phyloP scores from a whole-genome alignment of 23 red algal genomes.

The Gracilariopsis chorda region DNA sequence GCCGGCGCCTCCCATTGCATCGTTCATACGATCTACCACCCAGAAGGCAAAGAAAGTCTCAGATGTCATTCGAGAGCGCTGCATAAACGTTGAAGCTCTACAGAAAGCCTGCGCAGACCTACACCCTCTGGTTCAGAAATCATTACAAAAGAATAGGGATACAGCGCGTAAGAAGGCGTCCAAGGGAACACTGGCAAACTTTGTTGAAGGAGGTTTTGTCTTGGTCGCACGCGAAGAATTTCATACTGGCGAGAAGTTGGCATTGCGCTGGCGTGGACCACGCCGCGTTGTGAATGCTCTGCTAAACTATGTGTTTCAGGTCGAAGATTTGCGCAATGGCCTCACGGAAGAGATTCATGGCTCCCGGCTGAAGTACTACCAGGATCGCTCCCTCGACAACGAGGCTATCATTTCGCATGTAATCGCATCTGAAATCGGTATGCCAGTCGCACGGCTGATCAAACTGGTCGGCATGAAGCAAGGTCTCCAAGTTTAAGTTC shows the following conservation, averaged over 20 bases:
- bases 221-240: not conserved
- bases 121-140: not conserved
- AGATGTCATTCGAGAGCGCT: not conserved
- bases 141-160: not conserved
- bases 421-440: not conserved
- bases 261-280: not conserved
- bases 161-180: not conserved
- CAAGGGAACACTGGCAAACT: not conserved
- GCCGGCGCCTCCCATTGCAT: not conserved
- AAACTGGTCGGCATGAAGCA: not conserved
- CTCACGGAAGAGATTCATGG: not conserved
- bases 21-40: not conserved
- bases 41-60: not conserved
- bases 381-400: not conserved
- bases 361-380: not conserved
- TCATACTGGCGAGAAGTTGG: not conserved
- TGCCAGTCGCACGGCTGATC: not conserved
- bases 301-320: not conserved
- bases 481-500: not conserved
- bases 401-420: not conserved
- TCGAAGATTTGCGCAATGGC: not conserved
- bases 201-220: not conserved
- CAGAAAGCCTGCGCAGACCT: not conserved
- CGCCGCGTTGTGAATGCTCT: not conserved
- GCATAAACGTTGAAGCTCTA: not conserved